Conservation (phyloP, 2,329 filamentous ascomycete species). For the Paecilomyces variotii region DNA sequence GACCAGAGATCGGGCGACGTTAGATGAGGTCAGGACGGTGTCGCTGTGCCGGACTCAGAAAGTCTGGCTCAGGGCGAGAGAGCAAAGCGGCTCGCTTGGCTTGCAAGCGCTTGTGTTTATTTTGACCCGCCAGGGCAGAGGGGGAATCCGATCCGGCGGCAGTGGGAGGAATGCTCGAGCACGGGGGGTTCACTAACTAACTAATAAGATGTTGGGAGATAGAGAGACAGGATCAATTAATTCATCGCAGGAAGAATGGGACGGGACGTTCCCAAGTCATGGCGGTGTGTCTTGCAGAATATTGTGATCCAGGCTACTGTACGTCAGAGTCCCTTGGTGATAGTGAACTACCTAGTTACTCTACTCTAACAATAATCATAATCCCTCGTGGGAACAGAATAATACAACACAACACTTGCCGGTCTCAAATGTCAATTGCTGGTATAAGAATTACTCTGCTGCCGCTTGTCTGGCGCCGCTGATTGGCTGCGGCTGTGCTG, state of each 20-base stretch:
- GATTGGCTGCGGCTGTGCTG: not conserved
- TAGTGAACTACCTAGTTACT: too few relatives aligned
- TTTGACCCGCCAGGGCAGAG: conserved; percentile 22
- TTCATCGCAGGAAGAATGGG: too few relatives aligned
- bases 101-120: conserved; percentile 22
- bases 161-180: not conserved
- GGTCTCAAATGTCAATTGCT: not conserved
- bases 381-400: too few relatives aligned
- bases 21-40: not conserved
- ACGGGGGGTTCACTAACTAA: not conserved
- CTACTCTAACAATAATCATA: too few relatives aligned
- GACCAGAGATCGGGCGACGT: not conserved
- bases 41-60: not conserved
- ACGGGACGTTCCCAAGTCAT: too few relatives aligned
- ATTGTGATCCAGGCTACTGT: too few relatives aligned
- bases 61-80: conserved; percentile 2
- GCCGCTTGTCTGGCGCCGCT: not conserved
- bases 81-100: conserved; percentile 14
- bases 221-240: too few relatives aligned
- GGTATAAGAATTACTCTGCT: not conserved
- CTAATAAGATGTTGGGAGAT: too few relatives aligned
- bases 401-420: not conserved
- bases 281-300: too few relatives aligned
- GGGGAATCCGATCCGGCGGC: not conserved
- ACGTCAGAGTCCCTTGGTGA: too few relatives aligned